phyloP scores from a whole-genome alignment of 176 grass and related monocot species.

The Lolium rigidum region DNA sequence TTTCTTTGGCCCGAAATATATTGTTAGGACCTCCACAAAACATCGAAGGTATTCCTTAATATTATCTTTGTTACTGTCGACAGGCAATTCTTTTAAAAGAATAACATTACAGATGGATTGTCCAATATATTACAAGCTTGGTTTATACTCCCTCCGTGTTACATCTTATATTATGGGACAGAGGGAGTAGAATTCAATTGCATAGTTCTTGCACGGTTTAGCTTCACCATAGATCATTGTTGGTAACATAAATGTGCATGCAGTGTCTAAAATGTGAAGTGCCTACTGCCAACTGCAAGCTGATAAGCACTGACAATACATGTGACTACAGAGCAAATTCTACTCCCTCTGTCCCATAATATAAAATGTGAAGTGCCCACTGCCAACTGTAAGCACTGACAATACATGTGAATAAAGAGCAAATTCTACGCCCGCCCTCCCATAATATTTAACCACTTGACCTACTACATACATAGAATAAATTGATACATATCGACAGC shows the following conservation, averaged over 20 bases:
- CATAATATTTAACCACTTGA: neutral
- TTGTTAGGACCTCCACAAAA: neutral
- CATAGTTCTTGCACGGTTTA: neutral
- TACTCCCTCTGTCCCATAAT: neutral
- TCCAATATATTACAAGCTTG: slow-evolving; percentile 8
- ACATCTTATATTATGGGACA: no score
- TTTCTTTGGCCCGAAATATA: neutral
- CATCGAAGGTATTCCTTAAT: neutral
- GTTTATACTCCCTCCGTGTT: neutral
- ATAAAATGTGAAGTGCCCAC: neutral
- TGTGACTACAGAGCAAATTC: neutral
- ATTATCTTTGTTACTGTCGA: neutral
- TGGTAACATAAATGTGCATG: neutral
- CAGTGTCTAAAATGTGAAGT: slow-evolving; percentile 1
- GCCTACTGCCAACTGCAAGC: neutral
- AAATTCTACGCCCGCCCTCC: neutral
- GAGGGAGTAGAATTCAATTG: neutral
- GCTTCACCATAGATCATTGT: neutral
- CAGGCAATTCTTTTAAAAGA: neutral
- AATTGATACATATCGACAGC: slow-evolving; percentile 11
- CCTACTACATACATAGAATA: neutral
- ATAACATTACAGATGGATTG: neutral
- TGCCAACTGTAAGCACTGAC: neutral
- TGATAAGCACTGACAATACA: slow-evolving; percentile 17
- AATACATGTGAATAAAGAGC: neutral